Evolutionary conservation across 257 asterid genomes (phyloP).

Genomic region (Euphrasia confusa): DNA sequence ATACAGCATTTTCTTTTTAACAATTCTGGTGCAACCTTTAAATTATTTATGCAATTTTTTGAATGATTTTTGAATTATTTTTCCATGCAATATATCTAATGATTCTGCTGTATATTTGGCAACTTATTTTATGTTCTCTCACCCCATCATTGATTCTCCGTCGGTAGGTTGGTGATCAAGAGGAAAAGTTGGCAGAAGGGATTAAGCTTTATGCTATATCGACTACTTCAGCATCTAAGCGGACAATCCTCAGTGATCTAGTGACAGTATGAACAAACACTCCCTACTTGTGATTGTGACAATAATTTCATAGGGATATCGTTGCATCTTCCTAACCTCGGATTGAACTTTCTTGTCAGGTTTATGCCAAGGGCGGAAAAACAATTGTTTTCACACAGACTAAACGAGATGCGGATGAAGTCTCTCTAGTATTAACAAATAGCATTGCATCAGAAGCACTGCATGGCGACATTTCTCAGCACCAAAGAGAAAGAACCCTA

Average conservation of each 20-base stretch:
- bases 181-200: slow-evolving; percentile 79
- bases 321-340: neutral
- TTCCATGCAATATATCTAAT: neutral
- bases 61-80: neutral
- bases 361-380: slow-evolving; percentile 83
- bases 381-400: slow-evolving; percentile 81
- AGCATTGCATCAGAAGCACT: slow-evolving; percentile 81
- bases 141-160: slow-evolving; percentile 15
- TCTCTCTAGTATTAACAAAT: slow-evolving; percentile 53
- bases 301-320: neutral
- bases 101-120: neutral
- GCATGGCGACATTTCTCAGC: slow-evolving; percentile 90
- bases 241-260: slow-evolving; percentile 67
- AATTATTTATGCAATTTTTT: neutral
- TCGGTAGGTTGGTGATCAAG: slow-evolving; percentile 66
- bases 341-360: slow-evolving; percentile 31
- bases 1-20: too few species aligned
- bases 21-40: too few species aligned
- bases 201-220: slow-evolving; percentile 70
- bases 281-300: too few species aligned
- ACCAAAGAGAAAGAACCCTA: slow-evolving; percentile 82
- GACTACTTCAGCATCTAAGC: slow-evolving; percentile 56
- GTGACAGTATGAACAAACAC: slow-evolving; percentile 43
- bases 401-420: slow-evolving; percentile 85
- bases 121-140: neutral